Percentiles rank a stretch among this genome's conserved stretches.
phyloP scores from a whole-genome alignment of 169 alveolate species.

The Perkinsus chesapeaki region DNA sequence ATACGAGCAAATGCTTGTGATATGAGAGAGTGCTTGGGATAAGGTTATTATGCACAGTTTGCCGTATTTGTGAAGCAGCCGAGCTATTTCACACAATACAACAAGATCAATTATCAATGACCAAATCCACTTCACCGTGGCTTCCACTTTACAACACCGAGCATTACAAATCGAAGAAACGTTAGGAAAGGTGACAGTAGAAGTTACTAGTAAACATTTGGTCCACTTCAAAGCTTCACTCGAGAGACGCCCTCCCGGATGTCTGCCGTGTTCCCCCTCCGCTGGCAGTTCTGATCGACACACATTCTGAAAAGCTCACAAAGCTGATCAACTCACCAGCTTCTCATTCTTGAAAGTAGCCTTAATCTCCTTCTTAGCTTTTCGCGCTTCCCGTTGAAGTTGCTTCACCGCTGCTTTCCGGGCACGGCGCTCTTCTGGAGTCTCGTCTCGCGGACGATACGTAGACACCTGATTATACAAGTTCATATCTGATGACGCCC shows the following conservation, averaged over 20 bases:
- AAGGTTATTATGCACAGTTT: no score
- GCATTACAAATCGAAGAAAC: neutral
- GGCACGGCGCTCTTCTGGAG: neutral
- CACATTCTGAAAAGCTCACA: neutral
- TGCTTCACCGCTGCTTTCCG: neutral
- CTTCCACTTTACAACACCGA: neutral
- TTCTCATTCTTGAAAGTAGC: neutral
- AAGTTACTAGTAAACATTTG: neutral
- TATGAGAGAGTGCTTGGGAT: no score
- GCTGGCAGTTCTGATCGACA: neutral
- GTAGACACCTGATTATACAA: neutral
- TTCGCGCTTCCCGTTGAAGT: neutral
- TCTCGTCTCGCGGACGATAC: neutral
- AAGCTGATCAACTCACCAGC: neutral
- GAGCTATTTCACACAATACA: no score
- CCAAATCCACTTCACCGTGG: no score
- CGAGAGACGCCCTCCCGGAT: neutral
- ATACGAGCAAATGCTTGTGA: no score
- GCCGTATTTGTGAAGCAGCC: no score
- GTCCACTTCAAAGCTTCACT: neutral
- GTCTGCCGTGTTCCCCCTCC: neutral
- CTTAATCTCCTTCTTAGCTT: neutral
- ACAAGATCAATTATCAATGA: no score
- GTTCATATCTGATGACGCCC: no score
- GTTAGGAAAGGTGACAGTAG: neutral